phyloP scores from a whole-genome alignment of 2,329 filamentous ascomycete species.

The Hymenoscyphus fraxineus region DNA sequence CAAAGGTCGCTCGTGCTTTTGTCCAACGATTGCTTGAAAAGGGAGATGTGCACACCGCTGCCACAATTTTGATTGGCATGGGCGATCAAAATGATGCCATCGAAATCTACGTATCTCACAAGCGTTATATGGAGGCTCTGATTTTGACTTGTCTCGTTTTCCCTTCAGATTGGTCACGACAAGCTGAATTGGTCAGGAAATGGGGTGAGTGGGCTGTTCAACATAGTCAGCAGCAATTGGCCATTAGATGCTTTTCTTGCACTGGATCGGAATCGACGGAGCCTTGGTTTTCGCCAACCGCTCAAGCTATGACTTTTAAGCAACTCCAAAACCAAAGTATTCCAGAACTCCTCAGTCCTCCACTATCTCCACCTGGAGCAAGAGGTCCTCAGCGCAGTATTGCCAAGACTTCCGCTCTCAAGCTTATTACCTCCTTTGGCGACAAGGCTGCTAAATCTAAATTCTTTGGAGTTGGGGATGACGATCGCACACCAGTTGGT shows the following conservation, averaged over 20 bases:
- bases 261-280: conserved; percentile 80
- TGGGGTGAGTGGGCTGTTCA: conserved; percentile 93
- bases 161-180: conserved; percentile 85
- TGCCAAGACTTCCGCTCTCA: conserved; percentile 78
- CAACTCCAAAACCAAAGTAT: conserved; percentile 57
- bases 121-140: conserved; percentile 87
- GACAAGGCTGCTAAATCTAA: conserved; percentile 58
- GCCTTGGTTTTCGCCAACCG: conserved; percentile 83
- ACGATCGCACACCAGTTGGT: conserved; percentile 68
- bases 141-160: conserved; percentile 80
- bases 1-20: conserved; percentile 86
- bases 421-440: conserved; percentile 87
- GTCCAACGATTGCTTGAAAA: conserved; percentile 86
- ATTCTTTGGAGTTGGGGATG: conserved; percentile 56
- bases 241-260: conserved; percentile 89
- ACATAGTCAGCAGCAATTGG: conserved; percentile 82
- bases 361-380: conserved; percentile 68
- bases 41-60: conserved; percentile 86
- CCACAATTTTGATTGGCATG: conserved; percentile 87
- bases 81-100: conserved; percentile 93
- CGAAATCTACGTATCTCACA: conserved; percentile 91
- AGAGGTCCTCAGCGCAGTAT: conserved; percentile 59
- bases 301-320: conserved; percentile 56
- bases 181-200: conserved; percentile 81
- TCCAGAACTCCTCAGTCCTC: conserved; percentile 62